Evolutionary conservation across 805 yeast genomes (phyloP).

Genomic region (Saccharomycopsis lassenensis): DNA sequence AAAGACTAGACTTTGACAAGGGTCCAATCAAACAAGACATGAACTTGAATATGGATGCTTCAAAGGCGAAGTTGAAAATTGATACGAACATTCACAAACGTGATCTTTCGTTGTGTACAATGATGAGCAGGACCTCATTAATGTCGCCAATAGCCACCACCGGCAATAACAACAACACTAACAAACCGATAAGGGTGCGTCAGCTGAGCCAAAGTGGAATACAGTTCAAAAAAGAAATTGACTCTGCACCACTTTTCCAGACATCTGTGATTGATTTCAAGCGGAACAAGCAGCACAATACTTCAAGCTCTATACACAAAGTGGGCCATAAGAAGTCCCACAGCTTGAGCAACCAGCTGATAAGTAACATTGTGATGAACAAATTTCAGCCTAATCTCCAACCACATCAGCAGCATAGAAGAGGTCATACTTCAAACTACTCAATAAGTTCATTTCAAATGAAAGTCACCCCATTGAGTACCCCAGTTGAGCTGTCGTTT

Average conservation of each 20-base stretch:
- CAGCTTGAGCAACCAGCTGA: conserved; percentile 11
- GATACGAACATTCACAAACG: too few species aligned
- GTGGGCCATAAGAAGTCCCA: conserved; percentile 11
- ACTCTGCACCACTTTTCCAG: conserved; percentile 17
- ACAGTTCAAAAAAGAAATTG: too few species aligned
- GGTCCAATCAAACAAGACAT: too few species aligned
- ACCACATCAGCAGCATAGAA: too few species aligned
- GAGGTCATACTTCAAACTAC: background rate
- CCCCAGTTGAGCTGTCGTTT: background rate
- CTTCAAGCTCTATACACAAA: conserved; percentile 3
- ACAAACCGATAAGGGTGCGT: too few species aligned
- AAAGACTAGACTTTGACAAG: too few species aligned
- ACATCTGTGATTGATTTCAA: conserved; percentile 17
- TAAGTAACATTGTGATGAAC: too few species aligned
- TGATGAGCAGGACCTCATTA: conserved; percentile 12
- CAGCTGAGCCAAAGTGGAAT: too few species aligned
- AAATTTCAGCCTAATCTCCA: too few species aligned
- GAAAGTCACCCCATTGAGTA: conserved; percentile 3
- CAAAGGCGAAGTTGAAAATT: too few species aligned
- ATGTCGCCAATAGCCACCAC: conserved; percentile 12
- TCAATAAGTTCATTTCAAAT: conserved; percentile 1
- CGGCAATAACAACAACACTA: too few species aligned
- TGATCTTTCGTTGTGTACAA: conserved; percentile 10
- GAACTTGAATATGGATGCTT: too few species aligned
- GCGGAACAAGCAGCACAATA: conserved; percentile 6